Evolutionary conservation across 148 eudicot species (phyloP), one percentile per base, ranked within the genome.

Genomic region (Amaranthus palmeri): DNA sequence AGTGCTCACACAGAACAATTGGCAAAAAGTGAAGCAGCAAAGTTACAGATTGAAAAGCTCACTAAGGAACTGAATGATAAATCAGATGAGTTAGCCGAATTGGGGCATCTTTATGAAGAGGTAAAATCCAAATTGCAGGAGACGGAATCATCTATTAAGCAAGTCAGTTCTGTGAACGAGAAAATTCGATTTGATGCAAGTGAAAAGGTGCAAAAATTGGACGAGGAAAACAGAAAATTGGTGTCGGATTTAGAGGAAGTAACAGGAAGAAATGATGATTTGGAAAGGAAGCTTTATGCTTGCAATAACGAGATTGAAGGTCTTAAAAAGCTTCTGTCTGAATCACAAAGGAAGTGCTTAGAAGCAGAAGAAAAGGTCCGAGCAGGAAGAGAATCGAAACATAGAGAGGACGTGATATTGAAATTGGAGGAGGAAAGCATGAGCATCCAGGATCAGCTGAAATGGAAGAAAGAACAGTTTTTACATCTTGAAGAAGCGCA

Each of bases 391-490:
- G 88, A 82, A 43, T 41, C 79, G 75, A 80, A 71, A 55, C 84
- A 76, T 36, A 82, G 88, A 87, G 97, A 88, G 48, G 80, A 80
- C 51, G 71, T 74, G 52, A 77, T 86, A 65, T 55, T 72, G n/a
- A 81, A 82, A 75, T 59, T 91, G 72, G 97, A 91, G 81, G 87
- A 87, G 76, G 81, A 88, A 76, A 80, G 74, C 66, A 55, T 79
- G 75, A 75, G 68, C 5, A 45, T 81, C 60, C 82, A 82, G 73
- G 90, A 86, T 68, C 85, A 82, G 81, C 69, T 89, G 79, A 89
- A 87, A 78, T 89, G 93, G 97, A 91, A 84, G 75, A 91, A 74
- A 47, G 92, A 89, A 69, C 97, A 91, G 84, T 87, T 87, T 80
- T 76, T 62, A 65, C 97, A 91, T 82, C 93, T 91, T 52, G 86